These are phyloP conservation scores for Russula olivacea DNA, from an alignment of 768 basidiomycete species.

Conservation along the genomic window DNA sequence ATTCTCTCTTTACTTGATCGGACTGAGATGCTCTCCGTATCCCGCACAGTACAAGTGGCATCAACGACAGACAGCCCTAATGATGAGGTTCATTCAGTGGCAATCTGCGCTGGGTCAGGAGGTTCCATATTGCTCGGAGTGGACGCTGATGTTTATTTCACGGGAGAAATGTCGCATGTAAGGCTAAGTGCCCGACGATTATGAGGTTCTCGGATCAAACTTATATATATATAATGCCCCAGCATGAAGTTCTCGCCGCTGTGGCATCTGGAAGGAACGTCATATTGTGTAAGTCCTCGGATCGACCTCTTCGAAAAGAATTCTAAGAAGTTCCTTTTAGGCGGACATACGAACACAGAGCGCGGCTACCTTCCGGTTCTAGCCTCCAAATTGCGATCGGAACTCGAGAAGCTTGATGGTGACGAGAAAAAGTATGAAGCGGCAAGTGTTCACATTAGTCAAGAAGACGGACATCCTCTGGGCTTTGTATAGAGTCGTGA, in stretches of 20 bases:
- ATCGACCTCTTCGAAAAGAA: not conserved
- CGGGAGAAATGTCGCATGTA: conserved; percentile 91
- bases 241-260: conserved; percentile 87
- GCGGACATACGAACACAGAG: conserved; percentile 93
- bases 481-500: conserved; percentile 44
- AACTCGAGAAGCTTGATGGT: conserved; percentile 42
- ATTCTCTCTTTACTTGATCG: not conserved
- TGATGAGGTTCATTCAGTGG: conserved; percentile 50
- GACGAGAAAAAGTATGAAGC: conserved; percentile 29
- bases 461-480: conserved; percentile 70
- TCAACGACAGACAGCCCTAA: conserved; percentile 28
- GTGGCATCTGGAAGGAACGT: conserved; percentile 72
- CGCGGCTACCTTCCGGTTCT: conserved; percentile 83
- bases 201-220: conserved; percentile 8
- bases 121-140: conserved; percentile 66
- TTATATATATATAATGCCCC: conserved; percentile 16
- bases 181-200: conserved; percentile 5
- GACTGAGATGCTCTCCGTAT: conserved; percentile 5
- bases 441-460: conserved; percentile 64
- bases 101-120: conserved; percentile 90
- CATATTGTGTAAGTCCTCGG: conserved; percentile 62
- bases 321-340: conserved; percentile 34
- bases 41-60: conserved; percentile 58
- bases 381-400: conserved; percentile 51
- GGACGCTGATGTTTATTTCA: conserved; percentile 82